phyloP scores from a whole-genome alignment of 148 eudicot genomes.

The Rhododendron ferrugineum region DNA sequence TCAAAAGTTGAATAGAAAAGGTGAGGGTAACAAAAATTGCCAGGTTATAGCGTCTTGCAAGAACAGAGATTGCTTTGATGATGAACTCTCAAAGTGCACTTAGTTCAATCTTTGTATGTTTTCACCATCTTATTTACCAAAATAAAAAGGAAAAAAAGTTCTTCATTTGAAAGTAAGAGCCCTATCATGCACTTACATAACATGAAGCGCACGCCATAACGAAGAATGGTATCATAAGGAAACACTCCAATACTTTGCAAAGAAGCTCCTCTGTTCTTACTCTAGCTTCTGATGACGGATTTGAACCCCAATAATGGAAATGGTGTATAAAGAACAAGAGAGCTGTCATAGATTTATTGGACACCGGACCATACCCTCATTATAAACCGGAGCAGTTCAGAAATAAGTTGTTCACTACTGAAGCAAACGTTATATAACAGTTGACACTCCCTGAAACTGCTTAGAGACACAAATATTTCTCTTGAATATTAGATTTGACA shows the following conservation, averaged over 20 bases:
- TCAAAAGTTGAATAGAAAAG: not conserved
- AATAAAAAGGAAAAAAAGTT: not conserved
- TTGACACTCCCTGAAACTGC: not conserved
- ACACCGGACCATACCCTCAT: not conserved
- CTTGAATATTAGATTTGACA: not conserved
- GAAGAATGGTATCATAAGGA: not conserved
- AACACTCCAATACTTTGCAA: not conserved
- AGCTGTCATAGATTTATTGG: not conserved
- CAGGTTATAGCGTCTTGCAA: not conserved
- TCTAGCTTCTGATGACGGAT: not conserved
- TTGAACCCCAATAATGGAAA: not conserved
- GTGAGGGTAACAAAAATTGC: not conserved
- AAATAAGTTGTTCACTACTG: not conserved
- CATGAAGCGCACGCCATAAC: not conserved
- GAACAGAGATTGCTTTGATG: not conserved
- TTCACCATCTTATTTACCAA: not conserved
- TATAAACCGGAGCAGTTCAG: not conserved
- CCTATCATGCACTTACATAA: not conserved
- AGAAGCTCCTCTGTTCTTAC: not conserved
- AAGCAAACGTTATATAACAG: not conserved
- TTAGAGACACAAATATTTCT: not conserved
- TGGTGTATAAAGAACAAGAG: not conserved
- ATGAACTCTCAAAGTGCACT: not conserved
- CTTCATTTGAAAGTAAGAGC: not conserved
- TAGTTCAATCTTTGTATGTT: not conserved